Conservation (phyloP, 2,329 filamentous ascomycete species). For the Colletotrichum orchidophilum region DNA sequence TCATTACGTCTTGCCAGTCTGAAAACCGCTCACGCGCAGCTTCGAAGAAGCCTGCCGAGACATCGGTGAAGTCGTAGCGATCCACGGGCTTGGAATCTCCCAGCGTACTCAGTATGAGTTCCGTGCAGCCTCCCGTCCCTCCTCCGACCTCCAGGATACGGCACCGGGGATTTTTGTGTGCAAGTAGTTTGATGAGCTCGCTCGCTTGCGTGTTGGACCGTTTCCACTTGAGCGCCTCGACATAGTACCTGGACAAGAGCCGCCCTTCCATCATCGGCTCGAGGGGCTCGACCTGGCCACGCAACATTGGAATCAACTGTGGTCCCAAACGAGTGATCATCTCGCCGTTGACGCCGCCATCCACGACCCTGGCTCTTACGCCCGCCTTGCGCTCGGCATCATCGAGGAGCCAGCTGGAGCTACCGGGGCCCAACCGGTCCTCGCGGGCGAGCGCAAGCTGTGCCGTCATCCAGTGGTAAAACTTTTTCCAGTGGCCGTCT, state of each 20-base stretch:
- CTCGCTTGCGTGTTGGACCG: background rate
- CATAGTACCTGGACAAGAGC: conserved; percentile 16
- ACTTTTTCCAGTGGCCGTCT: background rate
- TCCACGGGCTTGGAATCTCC: background rate
- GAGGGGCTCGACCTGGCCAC: background rate
- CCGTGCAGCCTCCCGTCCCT: conserved; percentile 44
- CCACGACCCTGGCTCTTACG: background rate
- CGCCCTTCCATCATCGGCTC: conserved; percentile 21
- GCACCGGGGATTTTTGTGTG: conserved; percentile 43
- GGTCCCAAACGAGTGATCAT: conserved; percentile 9
- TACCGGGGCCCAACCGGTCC: background rate
- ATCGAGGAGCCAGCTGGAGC: background rate
- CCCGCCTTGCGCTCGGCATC: background rate
- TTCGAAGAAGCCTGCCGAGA: conserved; percentile 47
- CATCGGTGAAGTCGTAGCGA: conserved; percentile 47
- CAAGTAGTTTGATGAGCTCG: conserved; percentile 18
- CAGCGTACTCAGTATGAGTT: conserved; percentile 35
- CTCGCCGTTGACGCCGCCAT: conserved; percentile 14
- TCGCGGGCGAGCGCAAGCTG: background rate
- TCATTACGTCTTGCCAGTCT: conserved; percentile 36
- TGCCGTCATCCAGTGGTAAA: background rate
- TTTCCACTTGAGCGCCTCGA: conserved; percentile 13
- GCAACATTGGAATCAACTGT: background rate
- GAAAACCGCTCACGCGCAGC: conserved; percentile 39
- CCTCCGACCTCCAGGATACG: conserved; percentile 48